phyloP scores from a whole-genome alignment of 1,284 basidiomycete genomes.

The Crucibulum parvulum region DNA sequence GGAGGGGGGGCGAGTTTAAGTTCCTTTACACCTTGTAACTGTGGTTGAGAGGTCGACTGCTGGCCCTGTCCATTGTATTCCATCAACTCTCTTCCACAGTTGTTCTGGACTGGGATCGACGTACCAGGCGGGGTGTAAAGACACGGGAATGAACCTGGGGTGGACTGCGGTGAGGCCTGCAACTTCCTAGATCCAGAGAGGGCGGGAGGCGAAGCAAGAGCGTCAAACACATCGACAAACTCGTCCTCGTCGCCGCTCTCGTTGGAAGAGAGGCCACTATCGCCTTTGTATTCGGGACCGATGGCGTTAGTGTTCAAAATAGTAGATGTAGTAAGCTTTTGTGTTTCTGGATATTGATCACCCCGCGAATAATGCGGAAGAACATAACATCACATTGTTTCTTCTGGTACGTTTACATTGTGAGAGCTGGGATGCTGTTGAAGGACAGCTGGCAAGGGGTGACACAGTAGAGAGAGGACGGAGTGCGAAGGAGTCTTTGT shows the following conservation, averaged over 20 bases:
- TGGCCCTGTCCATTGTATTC: slow-evolving; percentile 6
- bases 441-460: no score
- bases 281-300: slow-evolving; percentile 72
- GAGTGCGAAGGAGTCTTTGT: no score
- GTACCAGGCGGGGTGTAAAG: slow-evolving; percentile 14
- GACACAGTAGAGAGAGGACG: no score
- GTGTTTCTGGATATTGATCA: no score
- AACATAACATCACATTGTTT: no score
- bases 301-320: no score
- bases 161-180: slow-evolving; percentile 5
- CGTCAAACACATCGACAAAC: slow-evolving; percentile 19
- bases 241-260: slow-evolving; percentile 34
- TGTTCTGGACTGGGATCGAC: no score
- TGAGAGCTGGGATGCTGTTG: no score
- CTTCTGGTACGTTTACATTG: no score
- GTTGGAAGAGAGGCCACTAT: slow-evolving; percentile 70
- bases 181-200: neutral
- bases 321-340: no score
- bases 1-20: slow-evolving; percentile 5
- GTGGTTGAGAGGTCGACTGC: slow-evolving; percentile 10
- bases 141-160: slow-evolving; percentile 8
- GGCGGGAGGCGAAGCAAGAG: slow-evolving; percentile 14
- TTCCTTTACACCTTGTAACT: neutral
- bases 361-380: no score
- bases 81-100: neutral